These are phyloP conservation scores for Tephrocybe sp. DNA, from an alignment of 768 basidiomycete species.

Conservation along the genomic window DNA sequence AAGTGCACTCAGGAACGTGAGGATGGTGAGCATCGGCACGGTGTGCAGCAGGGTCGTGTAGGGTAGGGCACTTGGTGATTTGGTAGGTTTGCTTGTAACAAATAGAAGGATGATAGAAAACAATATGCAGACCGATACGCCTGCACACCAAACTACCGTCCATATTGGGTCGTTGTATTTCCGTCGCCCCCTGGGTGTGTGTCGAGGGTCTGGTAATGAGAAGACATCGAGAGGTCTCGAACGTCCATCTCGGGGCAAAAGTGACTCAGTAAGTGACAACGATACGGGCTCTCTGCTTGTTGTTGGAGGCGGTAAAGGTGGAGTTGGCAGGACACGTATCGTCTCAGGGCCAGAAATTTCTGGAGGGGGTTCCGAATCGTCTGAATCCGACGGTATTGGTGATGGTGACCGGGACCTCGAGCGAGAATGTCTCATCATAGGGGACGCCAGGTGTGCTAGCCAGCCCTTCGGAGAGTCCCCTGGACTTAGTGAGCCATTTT, in stretches of 20 bases:
- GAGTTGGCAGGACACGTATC: slow-evolving; percentile 31
- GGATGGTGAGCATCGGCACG: slow-evolving; percentile 71
- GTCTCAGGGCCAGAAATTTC: slow-evolving; percentile 37
- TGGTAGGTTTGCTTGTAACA: slow-evolving; percentile 44
- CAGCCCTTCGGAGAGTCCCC: slow-evolving; percentile 52
- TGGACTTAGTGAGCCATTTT: slow-evolving; percentile 31
- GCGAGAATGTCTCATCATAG: slow-evolving; percentile 44
- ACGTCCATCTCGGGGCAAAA: slow-evolving; percentile 72
- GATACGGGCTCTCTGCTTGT: slow-evolving; percentile 41
- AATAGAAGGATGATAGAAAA: slow-evolving; percentile 68
- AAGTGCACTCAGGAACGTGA: slow-evolving; percentile 68
- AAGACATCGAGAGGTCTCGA: slow-evolving; percentile 69
- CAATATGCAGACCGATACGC: slow-evolving; percentile 59
- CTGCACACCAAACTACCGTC: slow-evolving; percentile 66
- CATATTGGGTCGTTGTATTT: slow-evolving; percentile 76
- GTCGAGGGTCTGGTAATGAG: slow-evolving; percentile 74
- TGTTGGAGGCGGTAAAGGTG: slow-evolving; percentile 43
- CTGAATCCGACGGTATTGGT: slow-evolving; percentile 39
- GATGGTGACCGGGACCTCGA: slow-evolving; percentile 36
- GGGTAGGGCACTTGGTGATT: slow-evolving; percentile 43
- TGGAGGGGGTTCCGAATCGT: slow-evolving; percentile 43
- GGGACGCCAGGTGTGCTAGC: slow-evolving; percentile 76
- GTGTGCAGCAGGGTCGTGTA: slow-evolving; percentile 77
- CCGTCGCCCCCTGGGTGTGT: slow-evolving; percentile 59
- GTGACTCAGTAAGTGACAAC: slow-evolving; percentile 76